These are phyloP conservation scores for Neurospora sp. DNA, from an alignment of 495 filamentous ascomycete species.

Conservation along the genomic window DNA sequence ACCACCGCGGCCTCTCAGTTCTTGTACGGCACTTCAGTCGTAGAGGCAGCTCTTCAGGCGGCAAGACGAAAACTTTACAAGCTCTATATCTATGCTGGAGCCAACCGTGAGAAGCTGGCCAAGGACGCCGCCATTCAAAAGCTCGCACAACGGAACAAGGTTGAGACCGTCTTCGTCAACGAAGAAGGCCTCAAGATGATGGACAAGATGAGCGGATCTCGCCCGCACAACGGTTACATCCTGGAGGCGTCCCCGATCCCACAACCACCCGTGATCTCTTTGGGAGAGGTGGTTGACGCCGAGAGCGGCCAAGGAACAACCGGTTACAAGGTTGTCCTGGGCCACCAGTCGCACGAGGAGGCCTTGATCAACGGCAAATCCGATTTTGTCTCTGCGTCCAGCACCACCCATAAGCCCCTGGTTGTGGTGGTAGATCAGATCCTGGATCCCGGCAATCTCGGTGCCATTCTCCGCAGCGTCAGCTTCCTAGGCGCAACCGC, in stretches of 20 bases:
- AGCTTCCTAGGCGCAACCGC: slow-evolving; percentile 79
- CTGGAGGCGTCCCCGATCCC: slow-evolving; percentile 81
- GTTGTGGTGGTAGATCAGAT: slow-evolving; percentile 77
- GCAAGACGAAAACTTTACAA: slow-evolving; percentile 66
- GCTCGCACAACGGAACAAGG: slow-evolving; percentile 46
- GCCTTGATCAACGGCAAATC: slow-evolving; percentile 55
- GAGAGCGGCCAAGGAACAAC: slow-evolving; percentile 17
- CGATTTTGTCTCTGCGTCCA: slow-evolving; percentile 25
- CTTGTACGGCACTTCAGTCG: slow-evolving; percentile 71
- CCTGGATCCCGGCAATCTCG: slow-evolving; percentile 80
- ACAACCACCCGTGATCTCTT: slow-evolving; percentile 52
- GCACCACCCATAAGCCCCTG: slow-evolving; percentile 54
- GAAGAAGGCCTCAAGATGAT: slow-evolving; percentile 48
- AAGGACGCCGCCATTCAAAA: slow-evolving; percentile 39
- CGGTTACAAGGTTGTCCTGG: slow-evolving; percentile 47
- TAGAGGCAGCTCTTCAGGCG: slow-evolving; percentile 70
- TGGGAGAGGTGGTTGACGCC: slow-evolving; percentile 38
- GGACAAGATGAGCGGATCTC: slow-evolving; percentile 71
- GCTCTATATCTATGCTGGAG: slow-evolving; percentile 62
- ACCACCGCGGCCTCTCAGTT: slow-evolving; percentile 84
- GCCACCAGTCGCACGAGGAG: slow-evolving; percentile 64
- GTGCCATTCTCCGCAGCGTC: slow-evolving; percentile 75
- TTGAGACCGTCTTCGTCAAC: slow-evolving; percentile 43
- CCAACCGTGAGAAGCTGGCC: slow-evolving; percentile 31
- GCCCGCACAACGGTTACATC: slow-evolving; percentile 86